phyloP scores from a whole-genome alignment of 768 basidiomycete species.

The Leccinum disarticulatum region DNA sequence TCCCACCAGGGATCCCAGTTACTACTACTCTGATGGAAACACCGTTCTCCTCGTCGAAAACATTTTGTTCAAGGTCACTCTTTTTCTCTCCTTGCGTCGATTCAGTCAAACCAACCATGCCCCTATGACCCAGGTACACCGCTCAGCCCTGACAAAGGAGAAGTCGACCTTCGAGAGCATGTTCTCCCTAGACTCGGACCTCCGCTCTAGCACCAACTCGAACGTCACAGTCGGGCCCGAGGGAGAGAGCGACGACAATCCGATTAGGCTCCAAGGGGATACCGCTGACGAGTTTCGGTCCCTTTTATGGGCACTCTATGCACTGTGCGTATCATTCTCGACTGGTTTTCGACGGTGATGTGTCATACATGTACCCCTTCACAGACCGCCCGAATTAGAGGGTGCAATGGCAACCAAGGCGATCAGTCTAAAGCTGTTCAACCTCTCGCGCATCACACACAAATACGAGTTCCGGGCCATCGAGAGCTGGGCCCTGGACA shows the following conservation, averaged over 20 bases:
- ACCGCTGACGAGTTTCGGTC: conserved; percentile 50
- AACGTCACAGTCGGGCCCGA: conserved; percentile 38
- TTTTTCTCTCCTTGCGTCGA: conserved; percentile 6
- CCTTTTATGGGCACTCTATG: conserved; percentile 53
- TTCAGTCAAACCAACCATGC: conserved; percentile 22
- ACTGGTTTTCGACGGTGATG: conserved; percentile 1
- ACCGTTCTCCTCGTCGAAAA: conserved; percentile 45
- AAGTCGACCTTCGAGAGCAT: conserved; percentile 47
- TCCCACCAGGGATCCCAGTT: conserved; percentile 38
- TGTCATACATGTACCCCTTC: neutral
- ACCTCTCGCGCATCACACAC: conserved; percentile 48
- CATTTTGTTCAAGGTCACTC: conserved; percentile 49
- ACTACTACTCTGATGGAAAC: conserved; percentile 41
- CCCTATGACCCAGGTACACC: conserved; percentile 33
- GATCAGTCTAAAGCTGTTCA: conserved; percentile 45
- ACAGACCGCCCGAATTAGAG: conserved; percentile 48
- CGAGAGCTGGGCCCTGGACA: conserved; percentile 44
- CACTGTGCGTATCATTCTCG: conserved; percentile 41
- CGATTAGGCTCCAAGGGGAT: conserved; percentile 48
- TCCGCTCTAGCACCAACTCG: conserved; percentile 28
- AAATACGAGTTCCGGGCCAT: conserved; percentile 49
- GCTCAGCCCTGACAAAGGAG: conserved; percentile 44
- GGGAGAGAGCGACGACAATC: conserved; percentile 50
- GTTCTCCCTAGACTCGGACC: conserved; percentile 42
- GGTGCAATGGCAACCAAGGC: conserved; percentile 41